Evolutionary conservation across 768 basidiomycete genomes (phyloP).

Genomic region (Pisolithus tinctorius): DNA sequence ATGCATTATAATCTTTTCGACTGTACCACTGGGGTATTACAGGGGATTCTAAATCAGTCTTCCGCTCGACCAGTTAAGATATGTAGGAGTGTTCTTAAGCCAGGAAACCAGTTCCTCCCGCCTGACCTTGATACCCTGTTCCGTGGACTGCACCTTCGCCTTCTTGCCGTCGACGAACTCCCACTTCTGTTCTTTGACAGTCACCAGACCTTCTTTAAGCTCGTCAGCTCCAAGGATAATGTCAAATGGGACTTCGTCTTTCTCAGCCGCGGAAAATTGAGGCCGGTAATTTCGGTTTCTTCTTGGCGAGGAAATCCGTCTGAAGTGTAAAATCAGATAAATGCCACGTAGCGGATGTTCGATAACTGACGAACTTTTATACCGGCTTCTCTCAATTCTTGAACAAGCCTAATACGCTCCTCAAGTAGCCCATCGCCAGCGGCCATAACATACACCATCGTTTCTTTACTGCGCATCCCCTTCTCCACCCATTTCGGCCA

Average conservation of each 20-base stretch:
- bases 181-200: conserved; percentile 90
- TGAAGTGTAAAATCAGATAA: conserved; percentile 23
- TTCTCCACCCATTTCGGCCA: conserved; percentile 82
- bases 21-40: neutral
- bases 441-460: conserved; percentile 90
- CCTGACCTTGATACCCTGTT: conserved; percentile 61
- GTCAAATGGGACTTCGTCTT: conserved; percentile 88
- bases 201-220: conserved; percentile 74
- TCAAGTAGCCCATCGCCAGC: conserved; percentile 84
- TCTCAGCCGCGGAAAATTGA: conserved; percentile 91
- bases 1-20: too few species aligned
- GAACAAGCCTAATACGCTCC: conserved; percentile 77
- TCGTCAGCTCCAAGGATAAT: conserved; percentile 89
- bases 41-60: conserved; percentile 16
- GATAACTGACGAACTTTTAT: conserved; percentile 61
- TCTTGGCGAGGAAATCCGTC: conserved; percentile 91
- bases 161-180: conserved; percentile 68
- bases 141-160: conserved; percentile 48
- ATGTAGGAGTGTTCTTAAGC: conserved; percentile 40
- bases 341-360: neutral
- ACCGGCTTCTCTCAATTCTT: conserved; percentile 76
- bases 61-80: conserved; percentile 26
- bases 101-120: conserved; percentile 56
- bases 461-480: conserved; percentile 80
- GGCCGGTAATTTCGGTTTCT: conserved; percentile 78